phyloP scores from a whole-genome alignment of 805 yeast genomes.

The Metschnikowia matae region DNA sequence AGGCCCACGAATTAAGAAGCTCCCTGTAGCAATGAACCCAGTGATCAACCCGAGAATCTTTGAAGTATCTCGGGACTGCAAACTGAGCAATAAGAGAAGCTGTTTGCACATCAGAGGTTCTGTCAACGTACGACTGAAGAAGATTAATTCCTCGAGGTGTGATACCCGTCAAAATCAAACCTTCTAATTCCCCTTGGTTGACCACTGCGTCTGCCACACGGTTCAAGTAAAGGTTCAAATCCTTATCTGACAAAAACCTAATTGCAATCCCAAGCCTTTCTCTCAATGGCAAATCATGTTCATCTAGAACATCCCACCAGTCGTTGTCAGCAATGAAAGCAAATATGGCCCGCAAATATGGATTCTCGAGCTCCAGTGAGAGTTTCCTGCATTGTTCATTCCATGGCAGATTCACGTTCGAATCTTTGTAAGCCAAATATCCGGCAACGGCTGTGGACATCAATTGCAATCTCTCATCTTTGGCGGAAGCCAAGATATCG shows the following conservation, averaged over 20 bases:
- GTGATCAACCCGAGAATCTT: conserved; percentile 63
- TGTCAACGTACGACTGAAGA: conserved; percentile 80
- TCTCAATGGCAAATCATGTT: conserved; percentile 77
- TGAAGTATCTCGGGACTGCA: conserved; percentile 81
- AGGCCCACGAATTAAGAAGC: conserved; percentile 18
- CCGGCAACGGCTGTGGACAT: conserved; percentile 93
- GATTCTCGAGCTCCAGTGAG: conserved; percentile 85
- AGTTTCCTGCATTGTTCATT: conserved; percentile 85
- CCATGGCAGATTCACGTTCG: conserved; percentile 72
- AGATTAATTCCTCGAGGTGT: conserved; percentile 80
- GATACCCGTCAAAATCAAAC: conserved; percentile 85
- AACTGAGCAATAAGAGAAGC: conserved; percentile 77
- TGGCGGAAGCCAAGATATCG: conserved; percentile 69
- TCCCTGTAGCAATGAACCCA: conserved; percentile 55
- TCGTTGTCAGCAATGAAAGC: conserved; percentile 91
- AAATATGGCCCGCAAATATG: conserved; percentile 86
- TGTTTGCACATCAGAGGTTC: conserved; percentile 88
- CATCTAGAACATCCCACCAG: conserved; percentile 95
- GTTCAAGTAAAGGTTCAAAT: conserved; percentile 65
- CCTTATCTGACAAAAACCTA: conserved; percentile 77
- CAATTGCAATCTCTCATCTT: conserved; percentile 62
- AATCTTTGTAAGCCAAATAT: conserved; percentile 54
- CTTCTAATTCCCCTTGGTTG: conserved; percentile 81
- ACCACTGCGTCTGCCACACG: conserved; percentile 70
- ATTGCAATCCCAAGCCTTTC: conserved; percentile 91